Conservation (phyloP, 768 basidiomycete species). For the Tylopilus balloui region DNA sequence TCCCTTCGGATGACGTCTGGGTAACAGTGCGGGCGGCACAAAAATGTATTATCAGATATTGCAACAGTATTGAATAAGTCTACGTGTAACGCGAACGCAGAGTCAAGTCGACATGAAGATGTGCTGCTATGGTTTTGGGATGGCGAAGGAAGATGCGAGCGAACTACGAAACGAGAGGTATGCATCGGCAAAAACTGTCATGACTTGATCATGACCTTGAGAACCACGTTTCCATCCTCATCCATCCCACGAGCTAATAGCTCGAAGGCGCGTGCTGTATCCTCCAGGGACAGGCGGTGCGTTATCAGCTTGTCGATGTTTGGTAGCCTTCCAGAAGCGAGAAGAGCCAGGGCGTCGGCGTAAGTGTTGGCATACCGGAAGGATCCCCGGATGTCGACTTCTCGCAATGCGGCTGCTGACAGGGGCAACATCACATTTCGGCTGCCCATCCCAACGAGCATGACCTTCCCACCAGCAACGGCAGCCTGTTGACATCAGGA, state of each 20-base stretch:
- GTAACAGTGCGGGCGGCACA: constrained; percentile 1
- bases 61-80: constrained; percentile 14
- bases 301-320: constrained; percentile 74
- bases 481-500: constrained; percentile 54
- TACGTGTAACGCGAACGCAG: constrained; percentile 21
- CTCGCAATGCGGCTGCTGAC: constrained; percentile 74
- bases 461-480: constrained; percentile 79
- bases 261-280: constrained; percentile 75
- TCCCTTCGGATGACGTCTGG: background rate
- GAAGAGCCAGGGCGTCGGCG: constrained; percentile 74
- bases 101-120: constrained; percentile 9
- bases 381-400: constrained; percentile 89
- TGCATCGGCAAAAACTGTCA: constrained; percentile 12
- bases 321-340: constrained; percentile 58
- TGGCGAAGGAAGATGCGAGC: constrained; percentile 1
- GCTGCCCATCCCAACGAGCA: constrained; percentile 95
- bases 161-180: constrained; percentile 1
- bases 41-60: constrained; percentile 3
- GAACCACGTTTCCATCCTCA: constrained; percentile 72
- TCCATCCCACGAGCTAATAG: constrained; percentile 74
- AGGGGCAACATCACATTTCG: constrained; percentile 79
- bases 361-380: constrained; percentile 93
- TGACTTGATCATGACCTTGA: constrained; percentile 81
- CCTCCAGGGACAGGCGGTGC: constrained; percentile 63
- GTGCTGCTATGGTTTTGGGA: constrained; percentile 14